A percentile compares a stretch with the other conserved stretches of the same genome.
Evolutionary conservation across 495 filamentous ascomycete genomes (phyloP).

Genomic region (Aspergillus egyptiacus): DNA sequence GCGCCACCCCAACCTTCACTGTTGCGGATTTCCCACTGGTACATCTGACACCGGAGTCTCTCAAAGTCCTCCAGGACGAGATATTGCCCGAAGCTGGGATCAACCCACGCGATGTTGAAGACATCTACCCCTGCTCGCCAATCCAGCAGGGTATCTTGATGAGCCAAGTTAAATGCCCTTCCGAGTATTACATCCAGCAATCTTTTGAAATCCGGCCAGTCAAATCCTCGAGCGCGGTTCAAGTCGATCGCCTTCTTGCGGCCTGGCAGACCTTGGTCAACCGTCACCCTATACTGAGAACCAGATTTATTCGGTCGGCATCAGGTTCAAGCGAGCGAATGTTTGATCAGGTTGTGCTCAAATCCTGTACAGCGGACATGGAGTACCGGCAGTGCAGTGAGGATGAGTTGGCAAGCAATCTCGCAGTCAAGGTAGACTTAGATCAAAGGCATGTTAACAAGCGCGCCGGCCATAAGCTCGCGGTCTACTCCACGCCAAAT

Average conservation of each 20-base stretch:
- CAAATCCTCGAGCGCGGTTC: background rate
- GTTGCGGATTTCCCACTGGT: slow-evolving; percentile 6
- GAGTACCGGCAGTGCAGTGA: background rate
- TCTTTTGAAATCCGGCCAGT: slow-evolving; percentile 4
- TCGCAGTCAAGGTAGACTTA: slow-evolving; percentile 1
- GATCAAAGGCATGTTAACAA: background rate
- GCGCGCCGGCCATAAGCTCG: slow-evolving; percentile 3
- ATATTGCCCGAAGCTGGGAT: background rate
- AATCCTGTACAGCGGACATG: slow-evolving; percentile 1
- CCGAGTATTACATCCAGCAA: slow-evolving; percentile 10
- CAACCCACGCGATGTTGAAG: background rate
- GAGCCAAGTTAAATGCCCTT: slow-evolving; percentile 9
- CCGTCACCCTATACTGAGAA: slow-evolving; percentile 12
- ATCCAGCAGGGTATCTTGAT: slow-evolving; percentile 12
- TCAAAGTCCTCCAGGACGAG: background rate
- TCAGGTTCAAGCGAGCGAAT: slow-evolving; percentile 2
- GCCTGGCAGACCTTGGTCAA: slow-evolving; percentile 9
- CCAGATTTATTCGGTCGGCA: slow-evolving; percentile 1
- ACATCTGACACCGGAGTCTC: background rate
- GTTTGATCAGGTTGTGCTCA: slow-evolving; percentile 12
- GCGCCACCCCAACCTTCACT: background rate
- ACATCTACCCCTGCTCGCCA: slow-evolving; percentile 13
- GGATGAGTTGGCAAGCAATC: background rate
- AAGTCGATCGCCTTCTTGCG: background rate
- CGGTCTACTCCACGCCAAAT: slow-evolving; percentile 3